Conservation (phyloP, 129 eudicot species). For the Ambrosia trifida region DNA sequence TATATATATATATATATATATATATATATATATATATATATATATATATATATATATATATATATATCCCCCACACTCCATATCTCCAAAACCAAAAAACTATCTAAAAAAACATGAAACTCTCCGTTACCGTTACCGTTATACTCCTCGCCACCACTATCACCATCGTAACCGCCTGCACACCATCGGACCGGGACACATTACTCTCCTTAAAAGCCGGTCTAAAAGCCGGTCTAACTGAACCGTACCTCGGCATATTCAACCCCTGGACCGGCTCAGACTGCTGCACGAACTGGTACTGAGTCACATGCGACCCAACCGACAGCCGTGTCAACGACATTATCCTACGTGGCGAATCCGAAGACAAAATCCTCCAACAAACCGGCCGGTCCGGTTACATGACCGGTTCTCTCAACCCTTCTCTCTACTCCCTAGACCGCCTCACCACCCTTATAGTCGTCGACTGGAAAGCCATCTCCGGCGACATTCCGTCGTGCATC, state of each 20-base stretch:
- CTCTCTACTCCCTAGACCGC: slow-evolving; percentile 62
- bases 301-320: slow-evolving; percentile 80
- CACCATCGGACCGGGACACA: slow-evolving; percentile 75
- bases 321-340: slow-evolving; percentile 72
- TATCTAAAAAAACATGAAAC: slow-evolving; percentile 21
- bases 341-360: slow-evolving; percentile 78
- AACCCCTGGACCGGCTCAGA: slow-evolving; percentile 69
- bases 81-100: not conserved
- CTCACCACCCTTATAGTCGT: slow-evolving; percentile 72
- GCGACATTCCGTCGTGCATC: slow-evolving; percentile 72
- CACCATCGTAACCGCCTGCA: slow-evolving; percentile 46
- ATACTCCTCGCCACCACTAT: not conserved
- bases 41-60: too few relatives aligned
- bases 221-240: slow-evolving; percentile 49
- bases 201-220: slow-evolving; percentile 50
- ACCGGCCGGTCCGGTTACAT: slow-evolving; percentile 82
- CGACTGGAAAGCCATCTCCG: slow-evolving; percentile 88
- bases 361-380: slow-evolving; percentile 66
- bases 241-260: slow-evolving; percentile 73
- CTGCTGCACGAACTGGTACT: slow-evolving; percentile 79
- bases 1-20: too few relatives aligned
- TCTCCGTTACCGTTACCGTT: slow-evolving; percentile 8
- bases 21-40: too few relatives aligned
- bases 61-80: not conserved
- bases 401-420: slow-evolving; percentile 77